phyloP scores from a whole-genome alignment of 2,329 filamentous ascomycete species.

The Bipolaris oryzae region DNA sequence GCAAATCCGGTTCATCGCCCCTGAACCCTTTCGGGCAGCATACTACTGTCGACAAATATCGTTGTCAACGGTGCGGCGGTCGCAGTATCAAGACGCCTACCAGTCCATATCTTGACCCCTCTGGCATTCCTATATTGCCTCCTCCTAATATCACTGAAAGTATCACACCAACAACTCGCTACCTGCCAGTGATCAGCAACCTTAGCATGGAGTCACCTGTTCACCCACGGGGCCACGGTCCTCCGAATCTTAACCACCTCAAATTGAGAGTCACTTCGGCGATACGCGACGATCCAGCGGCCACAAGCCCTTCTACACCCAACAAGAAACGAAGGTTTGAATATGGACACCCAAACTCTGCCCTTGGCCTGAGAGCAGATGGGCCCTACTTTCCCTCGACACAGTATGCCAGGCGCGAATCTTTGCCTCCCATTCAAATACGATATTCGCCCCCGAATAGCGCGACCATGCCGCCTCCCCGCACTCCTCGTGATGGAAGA shows the following conservation, averaged over 20 bases:
- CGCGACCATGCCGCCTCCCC: slow-evolving; percentile 40
- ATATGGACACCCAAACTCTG: slow-evolving; percentile 44
- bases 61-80: slow-evolving; percentile 75
- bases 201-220: slow-evolving; percentile 48
- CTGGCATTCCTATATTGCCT: slow-evolving; percentile 48
- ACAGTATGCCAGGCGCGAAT: slow-evolving; percentile 37
- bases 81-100: slow-evolving; percentile 67
- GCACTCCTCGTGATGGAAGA: slow-evolving; percentile 39
- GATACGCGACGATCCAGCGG: slow-evolving; percentile 30
- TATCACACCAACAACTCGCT: slow-evolving; percentile 42
- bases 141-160: slow-evolving; percentile 45
- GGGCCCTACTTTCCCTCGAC: slow-evolving; percentile 51
- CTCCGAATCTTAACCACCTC: slow-evolving; percentile 34
- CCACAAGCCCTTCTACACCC: slow-evolving; percentile 43
- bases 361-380: slow-evolving; percentile 62
- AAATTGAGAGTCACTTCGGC: slow-evolving; percentile 32
- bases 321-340: slow-evolving; percentile 46
- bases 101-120: slow-evolving; percentile 60
- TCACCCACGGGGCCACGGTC: slow-evolving; percentile 31
- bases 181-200: slow-evolving; percentile 49
- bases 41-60: slow-evolving; percentile 52
- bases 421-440: slow-evolving; percentile 42
- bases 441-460: slow-evolving; percentile 42
- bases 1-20: slow-evolving; percentile 49
- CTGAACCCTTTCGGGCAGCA: slow-evolving; percentile 40